Conservation (phyloP, 2,329 filamentous ascomycete species). For the Aspergillus sp. region DNA sequence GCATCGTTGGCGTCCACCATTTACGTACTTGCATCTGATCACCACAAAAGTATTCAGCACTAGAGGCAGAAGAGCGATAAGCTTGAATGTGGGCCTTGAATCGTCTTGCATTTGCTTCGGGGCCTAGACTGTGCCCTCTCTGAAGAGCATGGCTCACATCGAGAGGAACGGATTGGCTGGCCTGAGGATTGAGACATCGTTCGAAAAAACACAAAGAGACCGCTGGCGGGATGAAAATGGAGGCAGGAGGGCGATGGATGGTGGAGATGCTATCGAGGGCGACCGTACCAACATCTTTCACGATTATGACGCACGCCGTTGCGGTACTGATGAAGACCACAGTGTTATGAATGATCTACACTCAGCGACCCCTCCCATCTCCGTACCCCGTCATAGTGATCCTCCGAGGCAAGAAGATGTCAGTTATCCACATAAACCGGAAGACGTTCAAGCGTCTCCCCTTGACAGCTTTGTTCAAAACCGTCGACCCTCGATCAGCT, state of each 20-base stretch:
- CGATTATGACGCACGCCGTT: conserved; percentile 27
- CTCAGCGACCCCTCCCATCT: conserved; percentile 40
- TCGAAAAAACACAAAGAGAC: conserved; percentile 19
- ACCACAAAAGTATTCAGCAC: not conserved
- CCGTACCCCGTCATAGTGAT: conserved; percentile 39
- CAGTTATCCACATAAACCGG: conserved; percentile 32
- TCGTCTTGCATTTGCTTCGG: conserved; percentile 10
- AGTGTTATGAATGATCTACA: conserved; percentile 35
- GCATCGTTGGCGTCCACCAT: no score
- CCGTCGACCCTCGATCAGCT: conserved; percentile 37
- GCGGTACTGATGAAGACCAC: conserved; percentile 36
- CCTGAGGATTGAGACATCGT: conserved; percentile 37
- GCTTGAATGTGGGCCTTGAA: conserved; percentile 13
- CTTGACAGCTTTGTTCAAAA: conserved; percentile 39
- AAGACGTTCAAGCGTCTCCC: conserved; percentile 32
- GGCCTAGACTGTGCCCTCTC: conserved; percentile 14
- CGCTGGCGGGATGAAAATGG: conserved; percentile 21
- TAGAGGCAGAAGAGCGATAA: conserved; percentile 1
- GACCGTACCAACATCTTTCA: conserved; percentile 30
- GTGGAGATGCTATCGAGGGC: conserved; percentile 33
- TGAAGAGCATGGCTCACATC: conserved; percentile 34
- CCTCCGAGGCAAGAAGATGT: conserved; percentile 20
- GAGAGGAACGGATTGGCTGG: conserved; percentile 29
- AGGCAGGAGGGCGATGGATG: conserved; percentile 17
- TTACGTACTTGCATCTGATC: no score